A percentile compares a stretch with the other conserved stretches of the same genome.
Evolutionary conservation across 73 alveolate genomes (phyloP).

Genomic region (Paramecium caudatum): DNA sequence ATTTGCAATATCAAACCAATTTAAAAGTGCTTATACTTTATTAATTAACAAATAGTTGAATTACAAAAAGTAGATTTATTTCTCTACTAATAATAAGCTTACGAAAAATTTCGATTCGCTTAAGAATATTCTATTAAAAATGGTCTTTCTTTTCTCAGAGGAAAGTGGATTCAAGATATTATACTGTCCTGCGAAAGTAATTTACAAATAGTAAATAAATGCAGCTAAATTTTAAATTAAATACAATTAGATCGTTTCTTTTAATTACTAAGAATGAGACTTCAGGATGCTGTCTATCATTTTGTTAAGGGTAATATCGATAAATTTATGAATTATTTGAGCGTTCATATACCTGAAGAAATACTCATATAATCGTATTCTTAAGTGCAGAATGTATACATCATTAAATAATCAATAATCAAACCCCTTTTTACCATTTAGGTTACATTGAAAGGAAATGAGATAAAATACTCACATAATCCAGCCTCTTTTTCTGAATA

Average conservation of each 20-base stretch:
- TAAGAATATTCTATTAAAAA: constrained; percentile 10
- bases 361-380: constrained; percentile 29
- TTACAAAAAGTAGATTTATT: neutral
- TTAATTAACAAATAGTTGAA: neutral
- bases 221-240: neutral
- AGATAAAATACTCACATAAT: neutral
- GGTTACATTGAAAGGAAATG: neutral
- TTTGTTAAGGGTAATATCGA: neutral
- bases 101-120: neutral
- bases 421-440: neutral
- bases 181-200: neutral
- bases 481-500: neutral
- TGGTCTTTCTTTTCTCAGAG: neutral
- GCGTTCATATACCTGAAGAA: constrained; percentile 8
- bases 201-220: constrained; percentile 12
- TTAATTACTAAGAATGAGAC: constrained; percentile 20
- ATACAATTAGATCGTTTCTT: constrained; percentile 13
- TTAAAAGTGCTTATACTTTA: constrained; percentile 14
- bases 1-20: constrained; percentile 26
- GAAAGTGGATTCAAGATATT: neutral
- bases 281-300: neutral
- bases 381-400: constrained; percentile 20
- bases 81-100: neutral
- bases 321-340: neutral
- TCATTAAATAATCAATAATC: neutral